Evolutionary conservation across 805 yeast species (phyloP).

Genomic region (Lipomyces starkeyi): DNA sequence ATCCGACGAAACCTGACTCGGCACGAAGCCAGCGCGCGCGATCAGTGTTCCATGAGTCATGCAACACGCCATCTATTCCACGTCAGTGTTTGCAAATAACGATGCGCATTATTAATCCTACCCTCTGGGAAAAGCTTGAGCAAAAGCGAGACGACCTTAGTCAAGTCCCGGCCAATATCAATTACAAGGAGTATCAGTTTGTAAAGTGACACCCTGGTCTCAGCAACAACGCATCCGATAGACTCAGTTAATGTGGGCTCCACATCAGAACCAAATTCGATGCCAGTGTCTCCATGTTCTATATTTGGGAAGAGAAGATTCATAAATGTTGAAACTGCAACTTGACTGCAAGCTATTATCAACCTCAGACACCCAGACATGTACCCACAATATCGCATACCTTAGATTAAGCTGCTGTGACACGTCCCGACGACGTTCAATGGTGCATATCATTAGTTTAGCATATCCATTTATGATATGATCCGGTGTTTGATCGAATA

Average conservation of each 20-base stretch:
- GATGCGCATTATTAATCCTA: neutral
- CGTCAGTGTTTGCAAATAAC: neutral
- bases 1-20: conserved; percentile 28
- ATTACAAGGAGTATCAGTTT: conserved; percentile 10
- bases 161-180: neutral
- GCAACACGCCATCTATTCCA: conserved; percentile 12
- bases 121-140: conserved; percentile 19
- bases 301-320: conserved; percentile 19
- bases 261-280: neutral
- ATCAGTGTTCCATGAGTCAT: conserved; percentile 29
- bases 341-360: neutral
- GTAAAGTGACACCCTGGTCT: conserved; percentile 17
- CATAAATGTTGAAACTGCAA: conserved; percentile 1
- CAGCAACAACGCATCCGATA: conserved; percentile 18
- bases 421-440: conserved; percentile 13
- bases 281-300: neutral
- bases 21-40: conserved; percentile 31
- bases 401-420: neutral
- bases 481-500: conserved; percentile 8
- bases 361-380: neutral
- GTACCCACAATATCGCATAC: neutral
- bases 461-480: conserved; percentile 20
- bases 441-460: conserved; percentile 14
- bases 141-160: conserved; percentile 3
- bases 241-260: neutral